Conservation (phyloP, 2,329 filamentous ascomycete genomes). For the Alternaria postmessia region DNA sequence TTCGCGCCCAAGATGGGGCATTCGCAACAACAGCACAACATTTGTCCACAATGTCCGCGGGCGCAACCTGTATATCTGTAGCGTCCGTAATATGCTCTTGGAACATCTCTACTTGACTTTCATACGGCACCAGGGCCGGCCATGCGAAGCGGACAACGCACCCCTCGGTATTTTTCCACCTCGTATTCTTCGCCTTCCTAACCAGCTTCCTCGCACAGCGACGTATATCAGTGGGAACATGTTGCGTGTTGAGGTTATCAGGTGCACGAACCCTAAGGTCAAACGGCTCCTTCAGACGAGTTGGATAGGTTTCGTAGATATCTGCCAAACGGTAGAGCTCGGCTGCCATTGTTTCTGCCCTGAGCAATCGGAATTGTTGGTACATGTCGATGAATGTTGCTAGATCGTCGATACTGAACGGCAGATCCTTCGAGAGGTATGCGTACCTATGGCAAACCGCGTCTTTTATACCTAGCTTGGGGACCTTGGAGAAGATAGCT, state of each 20-base stretch:
- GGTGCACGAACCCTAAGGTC: slow-evolving; percentile 7
- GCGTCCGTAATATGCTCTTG: background rate
- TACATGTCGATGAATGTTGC: slow-evolving; percentile 6
- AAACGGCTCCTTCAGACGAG: slow-evolving; percentile 14
- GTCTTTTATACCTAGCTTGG: background rate
- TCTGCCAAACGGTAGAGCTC: slow-evolving; percentile 11
- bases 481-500: background rate
- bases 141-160: slow-evolving; percentile 10
- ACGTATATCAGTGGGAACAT: slow-evolving; percentile 4
- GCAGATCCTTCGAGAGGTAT: background rate
- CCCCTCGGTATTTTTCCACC: background rate
- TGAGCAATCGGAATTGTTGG: slow-evolving; percentile 8
- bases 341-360: slow-evolving; percentile 9
- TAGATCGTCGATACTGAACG: background rate
- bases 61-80: background rate
- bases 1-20: background rate
- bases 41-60: background rate
- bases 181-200: background rate
- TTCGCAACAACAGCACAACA: background rate
- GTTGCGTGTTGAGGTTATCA: slow-evolving; percentile 5
- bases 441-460: background rate
- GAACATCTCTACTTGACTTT: slow-evolving; percentile 12
- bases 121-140: slow-evolving; percentile 19
- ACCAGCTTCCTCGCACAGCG: background rate
- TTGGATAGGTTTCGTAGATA: slow-evolving; percentile 17